Conservation (phyloP, 257 asterid species). For the Fraxinus americana region DNA sequence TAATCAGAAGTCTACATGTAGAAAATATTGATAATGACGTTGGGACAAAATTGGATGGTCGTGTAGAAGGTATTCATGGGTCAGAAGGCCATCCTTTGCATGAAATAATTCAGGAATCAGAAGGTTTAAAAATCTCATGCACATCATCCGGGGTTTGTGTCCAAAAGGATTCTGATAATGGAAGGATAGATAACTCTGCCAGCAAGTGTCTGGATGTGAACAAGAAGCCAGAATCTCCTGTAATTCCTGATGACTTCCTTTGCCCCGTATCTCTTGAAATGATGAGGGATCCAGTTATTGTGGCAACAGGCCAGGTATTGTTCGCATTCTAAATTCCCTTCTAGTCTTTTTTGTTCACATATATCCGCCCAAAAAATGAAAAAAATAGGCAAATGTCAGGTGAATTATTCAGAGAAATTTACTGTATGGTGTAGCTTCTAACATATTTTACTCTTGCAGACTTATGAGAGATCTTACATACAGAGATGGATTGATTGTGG, state of each 20-base stretch:
- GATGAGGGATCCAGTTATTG: conserved; percentile 97
- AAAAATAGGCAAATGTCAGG: neutral
- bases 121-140: conserved; percentile 36
- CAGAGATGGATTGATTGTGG: conserved; percentile 96
- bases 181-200: conserved; percentile 32
- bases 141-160: conserved; percentile 37
- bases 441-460: conserved; percentile 49
- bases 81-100: conserved; percentile 35
- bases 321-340: neutral
- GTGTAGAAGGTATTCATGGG: conserved; percentile 29
- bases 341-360: neutral
- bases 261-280: conserved; percentile 98
- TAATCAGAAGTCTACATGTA: conserved; percentile 47
- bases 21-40: conserved; percentile 63
- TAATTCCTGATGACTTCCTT: conserved; percentile 75
- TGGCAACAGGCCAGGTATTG: conserved; percentile 71
- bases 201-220: conserved; percentile 53
- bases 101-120: conserved; percentile 31
- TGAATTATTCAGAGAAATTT: neutral
- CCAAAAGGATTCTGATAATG: conserved; percentile 39
- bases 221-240: conserved; percentile 59
- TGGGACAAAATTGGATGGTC: conserved; percentile 34
- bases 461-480: conserved; percentile 89
- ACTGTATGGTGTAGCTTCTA: conserved; percentile 2
- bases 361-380: neutral